These are phyloP conservation scores for Cryptococcus sp. DNA, from an alignment of 1,284 basidiomycete species.

Conservation along the genomic window DNA sequence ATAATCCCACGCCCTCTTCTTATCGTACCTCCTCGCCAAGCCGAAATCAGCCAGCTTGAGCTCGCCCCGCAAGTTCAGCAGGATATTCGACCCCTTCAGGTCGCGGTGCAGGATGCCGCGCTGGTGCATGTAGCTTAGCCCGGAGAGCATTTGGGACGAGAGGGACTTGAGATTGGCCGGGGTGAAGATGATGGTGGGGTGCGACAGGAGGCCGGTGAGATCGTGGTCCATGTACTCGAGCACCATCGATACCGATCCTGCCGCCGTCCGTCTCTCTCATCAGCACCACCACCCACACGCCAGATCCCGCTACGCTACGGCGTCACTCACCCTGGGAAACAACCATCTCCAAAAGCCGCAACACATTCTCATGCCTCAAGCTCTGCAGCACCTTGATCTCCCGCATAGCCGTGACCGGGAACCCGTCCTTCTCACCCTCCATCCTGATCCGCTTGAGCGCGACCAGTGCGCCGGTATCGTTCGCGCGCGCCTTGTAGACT, in stretches of 20 bases:
- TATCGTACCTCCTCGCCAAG: conserved; percentile 93
- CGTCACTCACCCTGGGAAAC: conserved; percentile 86
- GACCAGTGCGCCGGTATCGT: conserved; percentile 68
- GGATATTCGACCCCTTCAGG: conserved; percentile 96
- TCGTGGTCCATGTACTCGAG: conserved; percentile 99
- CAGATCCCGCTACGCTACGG: background rate
- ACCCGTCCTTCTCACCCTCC: conserved; percentile 96
- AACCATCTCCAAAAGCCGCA: conserved; percentile 95
- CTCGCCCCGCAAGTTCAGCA: conserved; percentile 88
- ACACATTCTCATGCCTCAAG: conserved; percentile 82
- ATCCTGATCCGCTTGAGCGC: conserved; percentile 97
- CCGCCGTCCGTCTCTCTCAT: background rate
- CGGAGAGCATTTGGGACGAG: conserved; percentile 88
- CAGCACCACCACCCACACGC: background rate
- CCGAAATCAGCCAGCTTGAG: conserved; percentile 98
- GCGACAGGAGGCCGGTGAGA: conserved; percentile 88
- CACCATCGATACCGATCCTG: conserved; percentile 97
- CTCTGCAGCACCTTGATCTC: conserved; percentile 97
- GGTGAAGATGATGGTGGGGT: conserved; percentile 78
- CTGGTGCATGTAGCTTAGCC: conserved; percentile 89
- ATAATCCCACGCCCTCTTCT: conserved; percentile 71
- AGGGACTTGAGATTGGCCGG: conserved; percentile 91
- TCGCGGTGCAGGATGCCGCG: conserved; percentile 96
- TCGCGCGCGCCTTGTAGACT: conserved; percentile 94
- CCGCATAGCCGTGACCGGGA: conserved; percentile 97